phyloP scores from a whole-genome alignment of 176 grass and related monocot genomes.

The Elymus sibiricus region DNA sequence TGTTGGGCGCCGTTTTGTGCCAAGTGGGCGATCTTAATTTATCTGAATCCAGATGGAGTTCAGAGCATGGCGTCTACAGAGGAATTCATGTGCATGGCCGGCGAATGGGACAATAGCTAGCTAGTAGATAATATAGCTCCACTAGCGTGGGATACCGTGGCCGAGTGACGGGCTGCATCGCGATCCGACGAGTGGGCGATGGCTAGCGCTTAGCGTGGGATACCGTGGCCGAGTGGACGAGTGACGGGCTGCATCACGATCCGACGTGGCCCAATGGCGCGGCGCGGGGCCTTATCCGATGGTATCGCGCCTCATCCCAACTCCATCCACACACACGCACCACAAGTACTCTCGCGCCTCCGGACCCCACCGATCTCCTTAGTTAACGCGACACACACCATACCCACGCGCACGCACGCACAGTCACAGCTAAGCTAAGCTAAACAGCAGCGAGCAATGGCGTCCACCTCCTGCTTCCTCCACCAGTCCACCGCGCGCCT shows the following conservation, averaged over 20 bases:
- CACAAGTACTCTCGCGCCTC: slow-evolving; percentile 16
- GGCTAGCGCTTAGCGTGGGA: too few species aligned
- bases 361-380: slow-evolving; percentile 25
- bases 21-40: not conserved
- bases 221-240: not conserved
- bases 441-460: slow-evolving; percentile 32
- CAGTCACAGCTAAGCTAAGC: not conserved
- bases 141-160: too few species aligned
- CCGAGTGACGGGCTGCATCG: too few species aligned
- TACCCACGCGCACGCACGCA: not conserved
- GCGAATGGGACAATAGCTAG: not conserved
- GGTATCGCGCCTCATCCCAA: slow-evolving; percentile 52
- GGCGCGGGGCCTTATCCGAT: slow-evolving; percentile 53
- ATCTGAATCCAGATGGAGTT: not conserved
- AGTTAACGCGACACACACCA: slow-evolving; percentile 28
- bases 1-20: not conserved
- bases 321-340: slow-evolving; percentile 35
- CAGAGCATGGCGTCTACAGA: not conserved
- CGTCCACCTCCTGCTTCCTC: slow-evolving; percentile 84
- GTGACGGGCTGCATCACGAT: slow-evolving; percentile 5
- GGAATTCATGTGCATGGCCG: not conserved
- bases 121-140: too few species aligned
- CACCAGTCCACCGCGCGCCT: slow-evolving; percentile 60
- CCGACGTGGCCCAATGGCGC: slow-evolving; percentile 78
- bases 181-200: too few species aligned